A percentile compares a stretch with the other conserved stretches of the same genome.
Conservation (phyloP, 805 yeast genomes). For the Maudiozyma bulderi region DNA sequence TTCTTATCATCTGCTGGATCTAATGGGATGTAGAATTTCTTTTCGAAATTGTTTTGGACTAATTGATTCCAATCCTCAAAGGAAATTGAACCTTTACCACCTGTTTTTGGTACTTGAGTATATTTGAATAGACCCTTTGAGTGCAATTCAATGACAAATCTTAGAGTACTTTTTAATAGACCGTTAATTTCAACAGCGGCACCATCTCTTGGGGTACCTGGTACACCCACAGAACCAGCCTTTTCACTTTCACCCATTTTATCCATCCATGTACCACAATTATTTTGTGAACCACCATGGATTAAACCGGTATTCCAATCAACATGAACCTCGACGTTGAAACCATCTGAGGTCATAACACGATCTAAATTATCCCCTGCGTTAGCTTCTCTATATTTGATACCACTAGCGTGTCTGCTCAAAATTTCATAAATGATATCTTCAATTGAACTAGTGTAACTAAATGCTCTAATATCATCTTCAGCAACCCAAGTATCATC, state of each 20-base stretch:
- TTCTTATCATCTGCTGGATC: conserved; percentile 50
- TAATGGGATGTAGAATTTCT: conserved; percentile 64
- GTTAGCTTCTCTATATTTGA: conserved; percentile 84
- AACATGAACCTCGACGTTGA: conserved; percentile 67
- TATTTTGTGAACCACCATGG: conserved; percentile 83
- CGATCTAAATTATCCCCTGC: conserved; percentile 84
- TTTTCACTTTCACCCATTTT: conserved; percentile 91
- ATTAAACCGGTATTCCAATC: conserved; percentile 87
- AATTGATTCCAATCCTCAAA: conserved; percentile 66
- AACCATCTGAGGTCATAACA: conserved; percentile 89
- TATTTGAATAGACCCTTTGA: conserved; percentile 47
- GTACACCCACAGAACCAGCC: conserved; percentile 82
- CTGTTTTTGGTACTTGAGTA: conserved; percentile 45
- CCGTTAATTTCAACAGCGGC: conserved; percentile 93
- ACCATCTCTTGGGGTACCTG: conserved; percentile 97
- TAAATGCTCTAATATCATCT: conserved; percentile 68
- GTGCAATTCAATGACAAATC: conserved; percentile 63
- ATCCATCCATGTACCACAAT: conserved; percentile 99
- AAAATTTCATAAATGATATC: conserved; percentile 79
- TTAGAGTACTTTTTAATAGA: conserved; percentile 66
- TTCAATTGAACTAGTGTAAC: conserved; percentile 55
- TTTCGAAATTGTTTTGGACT: conserved; percentile 67
- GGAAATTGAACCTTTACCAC: conserved; percentile 43
- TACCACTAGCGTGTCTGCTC: conserved; percentile 81
- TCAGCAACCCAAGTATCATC: conserved; percentile 69